These are phyloP conservation scores for Sarocladium brachiariae DNA, from an alignment of 2,329 filamentous ascomycete species.

Conservation along the genomic window DNA sequence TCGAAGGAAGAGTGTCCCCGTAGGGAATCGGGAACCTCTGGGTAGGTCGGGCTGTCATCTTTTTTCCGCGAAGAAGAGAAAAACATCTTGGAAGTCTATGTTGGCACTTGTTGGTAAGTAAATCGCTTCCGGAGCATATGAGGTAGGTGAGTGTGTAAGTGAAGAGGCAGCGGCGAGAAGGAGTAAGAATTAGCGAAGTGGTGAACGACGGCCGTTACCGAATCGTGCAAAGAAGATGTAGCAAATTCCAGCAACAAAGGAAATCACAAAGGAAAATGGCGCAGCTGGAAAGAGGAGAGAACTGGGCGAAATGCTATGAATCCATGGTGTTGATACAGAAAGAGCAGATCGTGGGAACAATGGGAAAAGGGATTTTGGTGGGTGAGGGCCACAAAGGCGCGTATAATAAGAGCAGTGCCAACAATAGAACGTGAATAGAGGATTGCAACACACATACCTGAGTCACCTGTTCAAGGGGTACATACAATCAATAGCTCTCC, in stretches of 20 bases:
- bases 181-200: constrained; percentile 1
- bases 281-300: constrained; percentile 3
- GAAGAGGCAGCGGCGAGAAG: neutral
- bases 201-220: neutral
- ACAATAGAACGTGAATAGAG: constrained; percentile 12
- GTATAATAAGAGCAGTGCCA: constrained; percentile 10
- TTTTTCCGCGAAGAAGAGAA: constrained; percentile 25
- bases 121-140: constrained; percentile 8
- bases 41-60: constrained; percentile 25
- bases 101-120: constrained; percentile 19
- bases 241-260: constrained; percentile 7
- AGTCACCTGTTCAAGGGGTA: constrained; percentile 8
- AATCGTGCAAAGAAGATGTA: neutral
- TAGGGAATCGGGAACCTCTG: constrained; percentile 31
- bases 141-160: constrained; percentile 9
- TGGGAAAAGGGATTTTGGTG: constrained; percentile 10
- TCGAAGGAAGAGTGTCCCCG: constrained; percentile 29
- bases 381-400: constrained; percentile 3
- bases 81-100: constrained; percentile 28
- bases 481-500: constrained; percentile 2
- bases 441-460: constrained; percentile 11
- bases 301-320: constrained; percentile 14
- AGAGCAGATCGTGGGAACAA: constrained; percentile 6
- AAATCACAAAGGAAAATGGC: constrained; percentile 10
- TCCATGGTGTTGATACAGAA: constrained; percentile 9